Evolutionary conservation across 345 rosid genomes (phyloP), one percentile per base, ranked within the genome.

Genomic region (Eucalyptus albens): DNA sequence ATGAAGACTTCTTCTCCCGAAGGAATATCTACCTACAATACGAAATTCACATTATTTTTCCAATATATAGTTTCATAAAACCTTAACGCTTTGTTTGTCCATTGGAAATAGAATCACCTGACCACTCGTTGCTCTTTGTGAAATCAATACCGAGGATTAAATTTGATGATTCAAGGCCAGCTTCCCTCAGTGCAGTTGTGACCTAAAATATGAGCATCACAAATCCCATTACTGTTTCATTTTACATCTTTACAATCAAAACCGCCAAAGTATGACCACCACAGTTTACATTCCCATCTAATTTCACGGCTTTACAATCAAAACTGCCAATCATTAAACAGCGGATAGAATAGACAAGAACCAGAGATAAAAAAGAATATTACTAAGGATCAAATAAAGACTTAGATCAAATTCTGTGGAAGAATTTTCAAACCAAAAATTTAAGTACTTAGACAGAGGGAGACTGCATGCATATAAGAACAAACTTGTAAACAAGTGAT

Each of bases 161-260:
- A 88, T 96, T 96, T 42, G 98, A 96, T 53, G 98, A 96, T 90
- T 96, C 98, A 88, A 96, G 98, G 86, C 97, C 98, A 88, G 98
- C 94, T 49, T 94, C 96, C 91, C 96, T 93, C 89, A 96, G 90
- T 29, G 96, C 95, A 85, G 90, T 82, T 90, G 94, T 93, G 86
- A 95, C 98, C 98, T 96, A 91, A 22, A 80, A 81, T 72, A 82
- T 62, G 56, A 90, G 42, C 11, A 83, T 60, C 21, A 37, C 9
- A 40, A 60, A 55, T 56, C 87, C 37, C 69, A 22, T 88, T 15
- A 55, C 65, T 83, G 83, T 51, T 82, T 60, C 13, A 22, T 51
- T 82, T 31, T 59, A 82, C 56, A 40, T 88, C 44, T 49, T 88
- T 53, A 72, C 90, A 10, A 87, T 33, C 69, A 56, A n/a, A 89